phyloP scores from a whole-genome alignment of 75 land plant genomes.

The Adiantum capillusveneris region DNA sequence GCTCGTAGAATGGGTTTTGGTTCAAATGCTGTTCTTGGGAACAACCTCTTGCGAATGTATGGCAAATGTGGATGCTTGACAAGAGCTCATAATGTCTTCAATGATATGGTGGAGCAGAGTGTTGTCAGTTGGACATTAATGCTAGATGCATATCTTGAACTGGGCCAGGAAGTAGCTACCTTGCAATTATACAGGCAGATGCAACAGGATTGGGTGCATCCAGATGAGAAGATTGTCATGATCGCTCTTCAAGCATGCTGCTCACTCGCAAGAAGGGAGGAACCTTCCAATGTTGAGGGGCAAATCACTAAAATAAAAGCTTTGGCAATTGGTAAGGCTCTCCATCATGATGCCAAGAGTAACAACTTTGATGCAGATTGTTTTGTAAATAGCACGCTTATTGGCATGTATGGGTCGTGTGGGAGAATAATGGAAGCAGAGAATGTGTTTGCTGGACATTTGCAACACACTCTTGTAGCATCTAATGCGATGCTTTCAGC shows the following conservation, averaged over 20 bases:
- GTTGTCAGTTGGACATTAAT: no score
- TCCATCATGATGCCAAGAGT: no score
- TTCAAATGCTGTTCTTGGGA: not conserved
- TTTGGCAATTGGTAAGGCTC: no score
- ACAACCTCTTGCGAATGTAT: slow-evolving; percentile 40
- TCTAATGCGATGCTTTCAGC: slow-evolving; percentile 60
- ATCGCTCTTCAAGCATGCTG: no score
- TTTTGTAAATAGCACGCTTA: not conserved
- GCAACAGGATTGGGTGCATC: no score
- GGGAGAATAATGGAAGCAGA: slow-evolving; percentile 8
- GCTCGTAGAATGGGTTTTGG: not conserved
- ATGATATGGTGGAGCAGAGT: not conserved
- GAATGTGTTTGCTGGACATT: slow-evolving; percentile 20
- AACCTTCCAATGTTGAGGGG: no score
- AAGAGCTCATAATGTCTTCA: slow-evolving; percentile 12
- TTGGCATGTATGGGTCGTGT: not conserved
- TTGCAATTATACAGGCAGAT: no score
- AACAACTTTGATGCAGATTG: not conserved
- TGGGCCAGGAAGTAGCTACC: no score
- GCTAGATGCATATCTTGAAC: no score
- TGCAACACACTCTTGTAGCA: slow-evolving; percentile 29
- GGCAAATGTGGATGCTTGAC: slow-evolving; percentile 27
- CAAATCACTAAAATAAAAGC: no score
- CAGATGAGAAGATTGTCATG: no score
- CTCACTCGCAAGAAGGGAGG: no score